These are phyloP conservation scores for Coprinopsis cinerea DNA, from an alignment of 768 basidiomycete genomes.

Conservation along the genomic window DNA sequence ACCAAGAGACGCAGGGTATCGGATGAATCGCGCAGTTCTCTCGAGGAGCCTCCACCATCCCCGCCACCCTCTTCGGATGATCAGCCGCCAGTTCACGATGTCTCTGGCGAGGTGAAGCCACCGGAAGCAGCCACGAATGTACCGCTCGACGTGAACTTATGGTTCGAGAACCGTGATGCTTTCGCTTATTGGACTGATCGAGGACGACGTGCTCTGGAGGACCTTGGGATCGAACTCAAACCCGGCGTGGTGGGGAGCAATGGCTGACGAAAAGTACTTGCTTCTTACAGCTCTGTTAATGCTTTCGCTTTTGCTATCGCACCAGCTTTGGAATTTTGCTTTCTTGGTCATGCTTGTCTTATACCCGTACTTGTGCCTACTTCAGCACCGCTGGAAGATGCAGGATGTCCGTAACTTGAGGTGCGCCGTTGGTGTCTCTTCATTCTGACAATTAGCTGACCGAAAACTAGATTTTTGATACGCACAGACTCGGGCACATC, in stretches of 20 bases:
- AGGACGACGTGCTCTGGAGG: constrained; percentile 45
- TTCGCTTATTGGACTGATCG: constrained; percentile 45
- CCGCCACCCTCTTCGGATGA: not conserved
- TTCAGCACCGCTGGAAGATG: too few relatives aligned
- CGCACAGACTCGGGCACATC: too few relatives aligned
- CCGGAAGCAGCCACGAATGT: not conserved
- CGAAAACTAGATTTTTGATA: too few relatives aligned
- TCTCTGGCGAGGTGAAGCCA: constrained; percentile 8
- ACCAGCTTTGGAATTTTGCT: too few relatives aligned
- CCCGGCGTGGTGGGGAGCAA: constrained; percentile 33
- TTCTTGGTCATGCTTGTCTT: too few relatives aligned
- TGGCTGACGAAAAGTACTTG: too few relatives aligned
- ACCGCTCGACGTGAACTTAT: constrained; percentile 22
- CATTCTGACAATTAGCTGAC: too few relatives aligned
- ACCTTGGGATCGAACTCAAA: constrained; percentile 39
- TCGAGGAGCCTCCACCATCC: not conserved
- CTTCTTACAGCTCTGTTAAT: too few relatives aligned
- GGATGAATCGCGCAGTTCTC: not conserved
- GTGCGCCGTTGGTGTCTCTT: too few relatives aligned
- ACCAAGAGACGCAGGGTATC: constrained; percentile 9
- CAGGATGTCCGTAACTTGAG: too few relatives aligned
- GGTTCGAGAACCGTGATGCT: constrained; percentile 46
- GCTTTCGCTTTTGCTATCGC: too few relatives aligned
- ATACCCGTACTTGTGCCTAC: too few relatives aligned
- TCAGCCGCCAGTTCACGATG: constrained; percentile 1